Percentiles rank a stretch among this genome's conserved stretches.
These are phyloP conservation scores for Cyathus striatus DNA, from an alignment of 768 basidiomycete genomes.

Conservation along the genomic window DNA sequence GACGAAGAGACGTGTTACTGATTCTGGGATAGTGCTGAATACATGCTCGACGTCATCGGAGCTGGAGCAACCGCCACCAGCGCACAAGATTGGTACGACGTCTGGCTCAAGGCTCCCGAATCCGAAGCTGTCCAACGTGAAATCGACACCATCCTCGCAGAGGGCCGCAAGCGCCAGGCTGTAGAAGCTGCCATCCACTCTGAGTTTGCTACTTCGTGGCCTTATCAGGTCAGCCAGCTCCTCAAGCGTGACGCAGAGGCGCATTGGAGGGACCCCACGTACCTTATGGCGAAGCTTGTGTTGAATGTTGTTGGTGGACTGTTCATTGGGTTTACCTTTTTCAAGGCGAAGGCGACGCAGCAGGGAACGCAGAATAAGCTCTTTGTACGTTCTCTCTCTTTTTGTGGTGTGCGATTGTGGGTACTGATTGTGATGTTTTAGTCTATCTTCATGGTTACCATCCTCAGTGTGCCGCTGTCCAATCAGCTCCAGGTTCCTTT, in stretches of 20 bases:
- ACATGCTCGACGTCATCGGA: constrained; percentile 69
- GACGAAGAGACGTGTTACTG: background rate
- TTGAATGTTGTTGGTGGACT: constrained; percentile 51
- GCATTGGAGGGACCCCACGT: constrained; percentile 56
- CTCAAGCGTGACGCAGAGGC: constrained; percentile 37
- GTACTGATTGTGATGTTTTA: too few relatives aligned
- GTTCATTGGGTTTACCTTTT: constrained; percentile 64
- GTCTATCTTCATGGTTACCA: constrained; percentile 54
- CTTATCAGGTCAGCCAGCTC: constrained; percentile 39
- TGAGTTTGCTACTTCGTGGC: constrained; percentile 52
- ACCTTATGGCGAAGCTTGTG: constrained; percentile 53
- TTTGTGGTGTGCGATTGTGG: too few relatives aligned
- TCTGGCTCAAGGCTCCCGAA: constrained; percentile 55
- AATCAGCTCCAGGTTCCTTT: constrained; percentile 64
- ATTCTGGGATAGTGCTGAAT: constrained; percentile 41
- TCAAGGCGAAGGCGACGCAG: constrained; percentile 43
- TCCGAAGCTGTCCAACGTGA: constrained; percentile 25
- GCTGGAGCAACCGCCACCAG: constrained; percentile 63
- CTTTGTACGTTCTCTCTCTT: constrained; percentile 37
- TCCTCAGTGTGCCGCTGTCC: constrained; percentile 47
- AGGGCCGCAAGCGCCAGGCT: constrained; percentile 37
- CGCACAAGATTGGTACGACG: constrained; percentile 45
- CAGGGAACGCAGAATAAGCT: constrained; percentile 64
- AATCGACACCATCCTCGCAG: constrained; percentile 40
- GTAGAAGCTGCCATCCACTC: constrained; percentile 30